Evolutionary conservation across 169 alveolate species (phyloP).

Genomic region (Eimeria maxima): DNA sequence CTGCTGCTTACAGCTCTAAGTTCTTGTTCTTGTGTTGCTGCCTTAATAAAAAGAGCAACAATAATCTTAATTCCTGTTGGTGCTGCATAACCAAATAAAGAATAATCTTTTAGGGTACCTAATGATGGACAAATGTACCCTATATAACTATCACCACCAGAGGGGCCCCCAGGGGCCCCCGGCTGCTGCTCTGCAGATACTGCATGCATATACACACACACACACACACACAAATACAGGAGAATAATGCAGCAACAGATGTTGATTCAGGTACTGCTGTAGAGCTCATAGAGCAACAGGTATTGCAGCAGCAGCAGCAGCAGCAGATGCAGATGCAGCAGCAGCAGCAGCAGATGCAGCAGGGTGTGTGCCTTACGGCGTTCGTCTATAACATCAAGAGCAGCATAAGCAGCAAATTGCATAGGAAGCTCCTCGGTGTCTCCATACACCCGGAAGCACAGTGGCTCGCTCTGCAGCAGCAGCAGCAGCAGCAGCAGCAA

Average conservation of each 20-base stretch:
- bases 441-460: conserved; percentile 57
- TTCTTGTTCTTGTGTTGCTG: background rate
- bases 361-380: conserved; percentile 61
- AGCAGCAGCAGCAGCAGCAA: conserved; percentile 36
- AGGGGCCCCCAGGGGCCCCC: conserved; percentile 38
- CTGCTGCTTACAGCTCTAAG: background rate
- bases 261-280: background rate
- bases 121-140: conserved; percentile 77
- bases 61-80: conserved; percentile 79
- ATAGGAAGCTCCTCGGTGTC: conserved; percentile 67
- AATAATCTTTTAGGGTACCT: conserved; percentile 53
- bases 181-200: conserved; percentile 26
- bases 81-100: conserved; percentile 68
- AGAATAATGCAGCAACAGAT: background rate
- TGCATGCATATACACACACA: background rate
- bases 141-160: conserved; percentile 58
- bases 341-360: conserved; percentile 9
- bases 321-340: background rate
- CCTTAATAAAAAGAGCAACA: conserved; percentile 37
- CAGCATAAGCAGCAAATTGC: conserved; percentile 83
- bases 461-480: conserved; percentile 82
- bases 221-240: background rate
- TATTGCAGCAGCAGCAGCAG: background rate
- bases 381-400: conserved; percentile 80
- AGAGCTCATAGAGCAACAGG: background rate